These are phyloP conservation scores for Sclerotinia subarctica DNA, from an alignment of 2,329 filamentous ascomycete species.

Conservation along the genomic window DNA sequence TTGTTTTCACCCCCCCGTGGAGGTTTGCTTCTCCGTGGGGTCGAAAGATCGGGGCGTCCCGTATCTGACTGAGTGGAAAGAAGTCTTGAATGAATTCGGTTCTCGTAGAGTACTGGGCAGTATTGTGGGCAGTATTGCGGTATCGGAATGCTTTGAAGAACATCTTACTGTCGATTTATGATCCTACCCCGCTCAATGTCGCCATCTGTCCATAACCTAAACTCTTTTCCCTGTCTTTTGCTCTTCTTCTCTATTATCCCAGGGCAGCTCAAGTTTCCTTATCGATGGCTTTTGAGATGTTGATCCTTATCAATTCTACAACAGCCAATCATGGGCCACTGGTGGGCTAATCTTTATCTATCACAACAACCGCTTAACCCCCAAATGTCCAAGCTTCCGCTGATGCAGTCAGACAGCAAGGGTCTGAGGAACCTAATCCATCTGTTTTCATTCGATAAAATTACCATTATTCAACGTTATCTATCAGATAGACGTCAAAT, in stretches of 20 bases:
- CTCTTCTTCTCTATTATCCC: neutral
- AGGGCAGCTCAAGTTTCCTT: neutral
- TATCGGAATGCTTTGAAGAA: neutral
- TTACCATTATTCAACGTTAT: conserved; percentile 13
- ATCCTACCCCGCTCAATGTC: neutral
- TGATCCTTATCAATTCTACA: conserved; percentile 1
- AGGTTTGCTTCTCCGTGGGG: neutral
- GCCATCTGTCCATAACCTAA: too few relatives aligned
- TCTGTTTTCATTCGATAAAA: conserved; percentile 16
- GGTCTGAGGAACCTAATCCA: neutral
- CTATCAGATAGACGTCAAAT: neutral
- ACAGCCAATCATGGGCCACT: conserved; percentile 4
- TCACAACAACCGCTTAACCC: conserved; percentile 14
- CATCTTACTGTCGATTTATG: neutral
- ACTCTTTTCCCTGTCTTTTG: neutral
- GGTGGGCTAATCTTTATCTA: neutral
- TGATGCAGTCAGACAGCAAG: conserved; percentile 15
- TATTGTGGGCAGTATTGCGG: neutral
- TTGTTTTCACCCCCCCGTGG: neutral
- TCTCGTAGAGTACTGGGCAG: neutral
- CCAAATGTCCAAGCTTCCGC: conserved; percentile 15
- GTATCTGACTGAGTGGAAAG: conserved; percentile 1
- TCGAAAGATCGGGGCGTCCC: neutral
- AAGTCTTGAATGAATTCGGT: neutral
- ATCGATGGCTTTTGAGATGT: conserved; percentile 9